Evolutionary conservation across 352 stramenopile species (phyloP).

Genomic region (Globisporangium alternatum): DNA sequence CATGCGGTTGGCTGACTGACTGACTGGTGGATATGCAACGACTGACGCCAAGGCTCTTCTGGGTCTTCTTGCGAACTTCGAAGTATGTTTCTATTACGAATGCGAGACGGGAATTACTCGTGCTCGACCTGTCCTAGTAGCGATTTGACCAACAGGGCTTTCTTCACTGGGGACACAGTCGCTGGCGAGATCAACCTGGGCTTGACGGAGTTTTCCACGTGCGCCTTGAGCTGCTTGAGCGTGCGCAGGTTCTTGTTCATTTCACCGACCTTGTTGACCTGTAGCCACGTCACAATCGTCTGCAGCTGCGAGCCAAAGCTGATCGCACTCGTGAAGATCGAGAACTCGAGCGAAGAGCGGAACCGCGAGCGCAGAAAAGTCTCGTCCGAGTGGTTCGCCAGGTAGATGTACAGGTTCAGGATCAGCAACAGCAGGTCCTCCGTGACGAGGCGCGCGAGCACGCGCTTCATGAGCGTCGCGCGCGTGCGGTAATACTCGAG

Average conservation of each 20-base stretch:
- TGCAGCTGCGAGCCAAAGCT: slow-evolving; percentile 21
- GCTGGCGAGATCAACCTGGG: neutral
- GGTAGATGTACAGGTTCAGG: slow-evolving; percentile 24
- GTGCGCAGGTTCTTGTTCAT: slow-evolving; percentile 8
- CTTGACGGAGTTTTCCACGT: neutral
- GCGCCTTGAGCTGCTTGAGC: neutral
- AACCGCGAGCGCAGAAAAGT: slow-evolving; percentile 18
- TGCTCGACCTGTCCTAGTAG: neutral
- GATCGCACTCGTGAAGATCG: slow-evolving; percentile 23
- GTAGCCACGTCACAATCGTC: slow-evolving; percentile 19
- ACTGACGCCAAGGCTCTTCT: neutral
- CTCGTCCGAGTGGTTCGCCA: slow-evolving; percentile 15
- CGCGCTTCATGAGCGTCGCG: slow-evolving; percentile 23
- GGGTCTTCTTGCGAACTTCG: neutral
- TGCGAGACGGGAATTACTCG: neutral
- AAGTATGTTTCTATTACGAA: neutral
- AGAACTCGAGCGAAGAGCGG: slow-evolving; percentile 23
- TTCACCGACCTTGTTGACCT: slow-evolving; percentile 19
- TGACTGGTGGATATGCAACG: neutral
- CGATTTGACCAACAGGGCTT: neutral
- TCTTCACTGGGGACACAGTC: slow-evolving; percentile 6
- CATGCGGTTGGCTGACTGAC: neutral
- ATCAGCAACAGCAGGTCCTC: slow-evolving; percentile 23
- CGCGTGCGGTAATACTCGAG: slow-evolving; percentile 19
- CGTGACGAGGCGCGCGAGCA: slow-evolving; percentile 18